Evolutionary conservation across 805 yeast species (phyloP), one percentile per base, ranked within the genome.

Genomic region (Yarrowia sp.): DNA sequence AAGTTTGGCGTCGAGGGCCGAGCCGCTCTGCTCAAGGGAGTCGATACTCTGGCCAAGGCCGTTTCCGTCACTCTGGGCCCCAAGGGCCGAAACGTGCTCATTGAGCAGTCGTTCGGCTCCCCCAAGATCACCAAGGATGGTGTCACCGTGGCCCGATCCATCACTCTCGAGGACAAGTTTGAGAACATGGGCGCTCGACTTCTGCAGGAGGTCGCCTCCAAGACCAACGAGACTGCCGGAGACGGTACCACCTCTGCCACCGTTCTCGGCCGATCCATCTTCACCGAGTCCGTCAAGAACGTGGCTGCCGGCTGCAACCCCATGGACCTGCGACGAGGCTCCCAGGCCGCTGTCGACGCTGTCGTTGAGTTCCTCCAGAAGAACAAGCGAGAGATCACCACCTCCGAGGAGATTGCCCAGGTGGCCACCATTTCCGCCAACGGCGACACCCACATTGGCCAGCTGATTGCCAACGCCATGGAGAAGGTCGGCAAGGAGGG

Each of bases 251-350:
- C 99, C 44, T 89, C 97, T 53, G 98, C 98, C 74, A 95, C 98
- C 60, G 96, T 94, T 67, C 84, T 94, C 74, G 98, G 98, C 73
- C 90, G 97, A 80, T 89, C 97, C 69, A 94, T 94, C 74, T 91
- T 94, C 83, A 88, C 97, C 70, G 98, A 95, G 81, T 86, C 96
- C 38, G 96, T 94, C 70, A 92, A 92, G 85, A 92, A 92, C 76
- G 99, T 95, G 53, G 98, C 98, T 70, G 97, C 98, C 68, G 99
- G 99, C 70, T 93, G 97, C 81, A 95, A 94, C 84, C 98, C 99
- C 74, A 93, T 92, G 95, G 98, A 94, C 76, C 85, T 94, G 77
- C 91, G 98, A 86, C 88, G 95, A 78, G 99, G 99, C 75, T 87
- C 97, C 58, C 97, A 93, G 83, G 89, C 97, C 70, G 99, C 98